Evolutionary conservation across 306 rosid species (phyloP), one percentile per base, ranked within the genome.

Genomic region (Castanopsis chinensis): DNA sequence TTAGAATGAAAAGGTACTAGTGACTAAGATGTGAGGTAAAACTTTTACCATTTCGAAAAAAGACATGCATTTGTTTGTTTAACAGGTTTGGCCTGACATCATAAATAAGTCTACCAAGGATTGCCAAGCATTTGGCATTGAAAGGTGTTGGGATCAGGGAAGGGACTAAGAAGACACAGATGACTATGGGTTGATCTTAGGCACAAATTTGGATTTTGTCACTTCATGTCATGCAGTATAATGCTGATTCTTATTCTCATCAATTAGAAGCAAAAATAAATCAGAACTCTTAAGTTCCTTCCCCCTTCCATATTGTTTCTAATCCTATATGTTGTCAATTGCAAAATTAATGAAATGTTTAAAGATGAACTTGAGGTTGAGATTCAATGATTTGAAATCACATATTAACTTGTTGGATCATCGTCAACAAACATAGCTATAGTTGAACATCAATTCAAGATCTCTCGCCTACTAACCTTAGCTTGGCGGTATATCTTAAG

Each of bases 401-500:
- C 14, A 17, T 10, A 37, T 33, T 17, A 35, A 68, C 14, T 18
- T 33, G 52, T 18, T 9, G 6, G 52, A 35, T 68, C 28, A 37
- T 19, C n/a, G 8, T 68, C 15, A 19, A 28, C 35, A 63, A 27
- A 14, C 20, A 23, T 63, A 5, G 9, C 35, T 63, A 21, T 28
- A 13, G 69, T 63, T 28, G 37, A 63, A 63, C 12, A 23, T 37
- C 13, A 13, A 68, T 68, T 68, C 72, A 35, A 68, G 14, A 68
- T 19, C 56, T 74, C 20, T 57, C 37, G 80, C 52, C 17, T 55
- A 60, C 51, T 75, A 80, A 96, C 99, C 97, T 93, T 93, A 81
- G 91, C 91, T 89, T 85, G 87, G 25, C 85, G 88, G 82, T 86
- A 88, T 84, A 83, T 83, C 76, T 87, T 83, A 81, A 93, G 92